phyloP scores from a whole-genome alignment of 1,284 basidiomycete genomes.

The Pterulicium gracile region DNA sequence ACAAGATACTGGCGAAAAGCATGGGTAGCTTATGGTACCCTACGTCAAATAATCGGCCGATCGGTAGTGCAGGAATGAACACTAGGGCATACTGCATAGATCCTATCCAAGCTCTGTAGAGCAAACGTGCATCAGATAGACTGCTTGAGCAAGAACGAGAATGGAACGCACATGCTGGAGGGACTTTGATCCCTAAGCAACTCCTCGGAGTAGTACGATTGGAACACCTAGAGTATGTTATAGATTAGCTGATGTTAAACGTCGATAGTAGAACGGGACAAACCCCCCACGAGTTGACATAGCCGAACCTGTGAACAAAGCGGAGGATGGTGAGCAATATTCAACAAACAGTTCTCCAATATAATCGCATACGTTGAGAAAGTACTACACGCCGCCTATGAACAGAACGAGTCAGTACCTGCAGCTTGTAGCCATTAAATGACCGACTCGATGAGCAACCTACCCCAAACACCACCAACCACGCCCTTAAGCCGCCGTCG shows the following conservation, averaged over 20 bases:
- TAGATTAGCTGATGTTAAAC: no score
- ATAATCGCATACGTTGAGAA: constrained; percentile 1
- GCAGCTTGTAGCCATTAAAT: no score
- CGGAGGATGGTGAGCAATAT: no score
- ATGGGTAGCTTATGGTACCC: constrained; percentile 42
- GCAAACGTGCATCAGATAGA: not conserved
- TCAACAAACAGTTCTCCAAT: no score
- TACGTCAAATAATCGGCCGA: constrained; percentile 49
- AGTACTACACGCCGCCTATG: not conserved
- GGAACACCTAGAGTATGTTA: constrained; percentile 33
- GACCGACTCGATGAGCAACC: no score
- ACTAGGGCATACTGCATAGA: constrained; percentile 31
- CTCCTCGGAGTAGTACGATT: constrained; percentile 38
- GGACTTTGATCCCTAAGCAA: constrained; percentile 27
- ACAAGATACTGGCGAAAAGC: constrained; percentile 28
- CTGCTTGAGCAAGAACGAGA: constrained; percentile 6
- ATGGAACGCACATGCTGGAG: constrained; percentile 42
- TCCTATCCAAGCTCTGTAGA: constrained; percentile 61
- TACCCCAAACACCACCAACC: constrained; percentile 39
- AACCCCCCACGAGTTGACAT: constrained; percentile 20
- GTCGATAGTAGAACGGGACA: not conserved
- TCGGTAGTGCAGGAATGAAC: constrained; percentile 31
- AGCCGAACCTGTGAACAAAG: constrained; percentile 13
- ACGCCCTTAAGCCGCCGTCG: constrained; percentile 43
- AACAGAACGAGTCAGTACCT: constrained; percentile 6